Base-by-base conservation (phyloP, 1,284 basidiomycete species). In the Rhizopogon hawkerae region DNA sequence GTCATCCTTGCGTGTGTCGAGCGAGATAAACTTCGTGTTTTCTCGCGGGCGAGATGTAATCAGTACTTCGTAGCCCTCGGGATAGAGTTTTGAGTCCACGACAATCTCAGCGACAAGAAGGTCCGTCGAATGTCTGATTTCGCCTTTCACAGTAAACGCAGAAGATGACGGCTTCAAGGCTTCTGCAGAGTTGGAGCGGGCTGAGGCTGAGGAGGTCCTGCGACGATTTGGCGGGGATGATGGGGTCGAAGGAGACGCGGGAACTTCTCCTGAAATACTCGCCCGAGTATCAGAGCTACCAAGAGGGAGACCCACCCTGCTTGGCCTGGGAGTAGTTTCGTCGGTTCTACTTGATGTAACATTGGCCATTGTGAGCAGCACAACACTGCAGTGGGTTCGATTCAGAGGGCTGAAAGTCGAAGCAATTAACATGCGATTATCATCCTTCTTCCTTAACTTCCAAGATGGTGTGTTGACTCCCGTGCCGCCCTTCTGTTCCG, bases 1-100 rank as follows among this genome's bases (percentile, higher is more conserved):
- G 10, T 35, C 37, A 5, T 36, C 33, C 6, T 39, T 45, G 26
- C 14, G 49, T 16, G 38, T 51, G 11, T 58, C 31, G 26, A 67
- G 55, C 11, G 63, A 54, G 21, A 66, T 48, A 14, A n/a, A 50
- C 54, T 63, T 68, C 29, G 62, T 54, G 33, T 65, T 69, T 50
- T 72, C 65, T 34, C 69, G 67, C 53, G 73, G 69, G 11, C 65
- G 60, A 23, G 81, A 82, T 34, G 62, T 62, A 38, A 85, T 62
- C 6, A 62, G 60, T 6, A 89, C 73, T 13, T 74, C 72, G 58
- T 89, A 91, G 18, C 88, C 86, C 47, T 74, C 74, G 0, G 78
- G 76, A 67, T 86, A 90, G 44, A 86, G 69, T 61, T 83, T 85
- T 49, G 84, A 79, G 65, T 90, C 88, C 11, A 91, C 73, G 16